Evolutionary conservation across 176 grass and related monocot genomes (phyloP), one percentile per base, ranked within the genome.

Genomic region (Aegilops bicornis): DNA sequence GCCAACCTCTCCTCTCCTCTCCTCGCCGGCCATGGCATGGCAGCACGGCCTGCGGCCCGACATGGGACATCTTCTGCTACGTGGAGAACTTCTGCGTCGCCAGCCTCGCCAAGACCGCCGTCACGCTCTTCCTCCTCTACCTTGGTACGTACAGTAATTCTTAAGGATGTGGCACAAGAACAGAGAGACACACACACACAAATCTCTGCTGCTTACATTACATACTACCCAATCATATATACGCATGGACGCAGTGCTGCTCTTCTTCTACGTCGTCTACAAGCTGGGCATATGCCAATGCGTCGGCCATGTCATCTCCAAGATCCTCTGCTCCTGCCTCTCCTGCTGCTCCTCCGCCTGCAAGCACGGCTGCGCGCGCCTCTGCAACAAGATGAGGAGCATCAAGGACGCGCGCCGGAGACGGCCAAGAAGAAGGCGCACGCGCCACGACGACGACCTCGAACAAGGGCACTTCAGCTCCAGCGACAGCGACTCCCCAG

Each of bases 41-140:
- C 84, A 94, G 89, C 35, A 85, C 84, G 39, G 73, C 70, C 29
- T 92, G 92, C 2, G 87, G 81, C 29, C 67, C 89, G 13, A 88
- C 66, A 72, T 95, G 92, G 92, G 92, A 92, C 78, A 4, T 95
- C 4, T 64, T 95, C 14, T 95, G 92, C 76, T 95, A 95, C 75
- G 37, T 95, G 9, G 93, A 95, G 6, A 90, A 92, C 56, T 90
- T 95, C 62, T 95, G 90, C 6, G 24, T 95, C 11, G 82, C 65
- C 20, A 90, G 82, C 87, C 90, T 95, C 64, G 40, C 90, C 45
- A 95, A 88, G 79, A 61, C 88, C 35, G 70, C 85, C 15, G 88
- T 54, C 2, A 78, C 88, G 43, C 69, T 92, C 24, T 86, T 82
- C 77, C 86, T 95, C 67, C 39, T 92, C 72, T 92, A 92, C 32